Conservation (phyloP, 768 basidiomycete genomes). For the Leucogyrophana mollusca region DNA sequence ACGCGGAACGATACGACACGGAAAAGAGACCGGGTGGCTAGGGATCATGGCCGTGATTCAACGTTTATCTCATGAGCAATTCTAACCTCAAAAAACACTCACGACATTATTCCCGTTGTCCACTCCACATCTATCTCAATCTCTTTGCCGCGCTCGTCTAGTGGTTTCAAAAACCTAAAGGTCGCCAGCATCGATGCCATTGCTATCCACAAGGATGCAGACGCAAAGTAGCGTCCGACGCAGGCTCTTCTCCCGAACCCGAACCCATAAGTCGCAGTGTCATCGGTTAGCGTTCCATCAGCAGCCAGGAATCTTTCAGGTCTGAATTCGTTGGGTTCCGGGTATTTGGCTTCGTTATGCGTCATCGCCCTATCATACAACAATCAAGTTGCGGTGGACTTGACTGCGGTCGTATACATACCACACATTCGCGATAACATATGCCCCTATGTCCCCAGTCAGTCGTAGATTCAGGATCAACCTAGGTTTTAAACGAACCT, state of each 20-base stretch:
- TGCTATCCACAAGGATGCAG: slow-evolving; percentile 6
- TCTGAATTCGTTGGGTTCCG: slow-evolving; percentile 28
- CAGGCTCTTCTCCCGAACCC: slow-evolving; percentile 12
- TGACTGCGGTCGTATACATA: background rate
- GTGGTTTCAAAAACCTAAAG: slow-evolving; percentile 7
- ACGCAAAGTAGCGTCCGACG: slow-evolving; percentile 7
- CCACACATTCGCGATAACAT: slow-evolving; percentile 5
- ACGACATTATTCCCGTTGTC: slow-evolving; percentile 1
- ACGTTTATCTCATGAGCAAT: background rate
- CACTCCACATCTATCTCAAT: slow-evolving; percentile 4
- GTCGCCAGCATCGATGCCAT: slow-evolving; percentile 6
- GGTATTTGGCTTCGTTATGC: slow-evolving; percentile 34
- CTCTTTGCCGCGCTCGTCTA: slow-evolving; percentile 7
- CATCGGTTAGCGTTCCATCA: slow-evolving; percentile 1
- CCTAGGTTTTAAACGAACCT: slow-evolving; percentile 7
- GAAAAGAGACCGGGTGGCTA: too few relatives aligned
- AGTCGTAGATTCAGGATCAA: background rate
- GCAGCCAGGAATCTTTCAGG: slow-evolving; percentile 31
- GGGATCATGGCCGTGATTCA: background rate
- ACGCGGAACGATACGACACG: too few relatives aligned
- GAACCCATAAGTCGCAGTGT: slow-evolving; percentile 4
- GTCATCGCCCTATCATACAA: slow-evolving; percentile 32
- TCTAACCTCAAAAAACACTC: background rate
- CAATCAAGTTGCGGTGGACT: background rate
- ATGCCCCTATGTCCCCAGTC: background rate